A percentile compares a stretch with the other conserved stretches of the same genome.
Evolutionary conservation across 495 filamentous ascomycete species (phyloP).

Genomic region (Penicillium egyptiacum): DNA sequence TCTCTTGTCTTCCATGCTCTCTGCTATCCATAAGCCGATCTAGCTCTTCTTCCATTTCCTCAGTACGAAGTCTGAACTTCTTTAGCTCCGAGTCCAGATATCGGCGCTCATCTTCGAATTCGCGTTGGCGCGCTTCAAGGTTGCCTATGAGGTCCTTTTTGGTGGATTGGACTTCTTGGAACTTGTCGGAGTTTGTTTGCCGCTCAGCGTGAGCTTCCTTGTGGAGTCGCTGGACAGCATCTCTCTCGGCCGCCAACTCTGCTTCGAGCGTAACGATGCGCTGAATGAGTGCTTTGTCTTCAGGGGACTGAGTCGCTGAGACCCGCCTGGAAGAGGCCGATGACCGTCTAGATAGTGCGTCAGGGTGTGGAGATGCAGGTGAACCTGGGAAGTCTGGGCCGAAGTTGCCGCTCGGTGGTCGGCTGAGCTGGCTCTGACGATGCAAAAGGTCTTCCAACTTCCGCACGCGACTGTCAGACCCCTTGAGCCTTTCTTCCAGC

Average conservation of each 20-base stretch:
- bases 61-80: slow-evolving; percentile 68
- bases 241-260: slow-evolving; percentile 68
- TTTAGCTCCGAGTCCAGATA: slow-evolving; percentile 76
- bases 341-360: slow-evolving; percentile 58
- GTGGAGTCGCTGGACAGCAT: slow-evolving; percentile 54
- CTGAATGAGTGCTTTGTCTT: slow-evolving; percentile 64
- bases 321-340: slow-evolving; percentile 66
- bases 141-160: slow-evolving; percentile 95
- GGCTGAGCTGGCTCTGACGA: slow-evolving; percentile 71
- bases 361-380: slow-evolving; percentile 54
- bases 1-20: slow-evolving; percentile 69
- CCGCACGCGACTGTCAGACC: slow-evolving; percentile 85
- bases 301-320: slow-evolving; percentile 63
- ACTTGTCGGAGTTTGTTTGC: slow-evolving; percentile 63
- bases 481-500: slow-evolving; percentile 76
- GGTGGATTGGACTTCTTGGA: slow-evolving; percentile 82
- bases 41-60: slow-evolving; percentile 88
- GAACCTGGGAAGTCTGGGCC: slow-evolving; percentile 49
- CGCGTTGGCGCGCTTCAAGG: slow-evolving; percentile 84
- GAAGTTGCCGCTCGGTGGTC: slow-evolving; percentile 71
- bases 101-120: slow-evolving; percentile 82
- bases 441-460: slow-evolving; percentile 93
- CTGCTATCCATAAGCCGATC: slow-evolving; percentile 79
- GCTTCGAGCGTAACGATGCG: slow-evolving; percentile 78
- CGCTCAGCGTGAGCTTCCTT: slow-evolving; percentile 65